Evolutionary conservation across 2,329 filamentous ascomycete genomes (phyloP).

Genomic region (Didymella pomorum): DNA sequence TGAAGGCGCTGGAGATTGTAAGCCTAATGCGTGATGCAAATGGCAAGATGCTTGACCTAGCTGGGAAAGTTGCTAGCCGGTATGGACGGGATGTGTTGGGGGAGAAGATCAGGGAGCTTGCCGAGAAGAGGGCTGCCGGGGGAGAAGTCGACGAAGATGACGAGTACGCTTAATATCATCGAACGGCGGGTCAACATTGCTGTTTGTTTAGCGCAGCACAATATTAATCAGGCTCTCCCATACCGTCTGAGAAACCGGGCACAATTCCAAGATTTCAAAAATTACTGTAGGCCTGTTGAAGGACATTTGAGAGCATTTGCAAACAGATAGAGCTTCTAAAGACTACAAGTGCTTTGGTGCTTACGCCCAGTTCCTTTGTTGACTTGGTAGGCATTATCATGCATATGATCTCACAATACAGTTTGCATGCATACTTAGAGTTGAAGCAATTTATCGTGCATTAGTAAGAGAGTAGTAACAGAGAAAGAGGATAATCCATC

Average conservation of each 20-base stretch:
- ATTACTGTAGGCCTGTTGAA: no score
- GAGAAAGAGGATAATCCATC: constrained; percentile 37
- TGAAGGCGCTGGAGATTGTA: constrained; percentile 93
- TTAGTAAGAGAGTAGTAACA: constrained; percentile 43
- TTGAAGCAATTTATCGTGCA: constrained; percentile 36
- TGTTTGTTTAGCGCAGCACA: neutral
- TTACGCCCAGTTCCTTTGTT: no score
- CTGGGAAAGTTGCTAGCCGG: constrained; percentile 84
- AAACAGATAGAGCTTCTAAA: no score
- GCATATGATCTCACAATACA: neutral
- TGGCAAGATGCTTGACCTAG: constrained; percentile 90
- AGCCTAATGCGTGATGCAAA: constrained; percentile 82
- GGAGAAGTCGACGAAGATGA: constrained; percentile 61
- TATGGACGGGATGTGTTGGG: constrained; percentile 82
- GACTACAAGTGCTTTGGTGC: no score
- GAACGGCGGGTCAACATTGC: neutral
- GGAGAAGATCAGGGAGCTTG: constrained; percentile 89
- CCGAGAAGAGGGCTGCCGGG: constrained; percentile 72
- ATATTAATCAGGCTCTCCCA: neutral
- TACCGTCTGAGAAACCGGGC: no score
- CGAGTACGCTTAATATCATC: constrained; percentile 15
- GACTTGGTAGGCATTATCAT: no score
- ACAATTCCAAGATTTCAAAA: no score
- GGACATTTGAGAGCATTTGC: no score
- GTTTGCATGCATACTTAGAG: neutral